Conservation (phyloP, 768 basidiomycete species). For the Suillus decipiens region DNA sequence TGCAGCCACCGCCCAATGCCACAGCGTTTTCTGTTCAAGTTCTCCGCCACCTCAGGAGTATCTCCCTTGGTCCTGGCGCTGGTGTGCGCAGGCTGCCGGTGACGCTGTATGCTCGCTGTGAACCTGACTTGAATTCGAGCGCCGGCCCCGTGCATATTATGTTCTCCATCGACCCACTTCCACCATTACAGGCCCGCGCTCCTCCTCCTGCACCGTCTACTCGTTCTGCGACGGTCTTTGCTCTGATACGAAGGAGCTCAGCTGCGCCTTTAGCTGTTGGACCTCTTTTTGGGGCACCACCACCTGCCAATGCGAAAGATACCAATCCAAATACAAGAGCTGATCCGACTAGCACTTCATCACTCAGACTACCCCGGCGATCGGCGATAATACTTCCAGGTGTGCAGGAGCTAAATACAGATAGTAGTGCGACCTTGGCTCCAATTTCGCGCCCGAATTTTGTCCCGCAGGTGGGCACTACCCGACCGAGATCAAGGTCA, state of each 20-base stretch:
- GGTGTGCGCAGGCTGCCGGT: conserved; percentile 18
- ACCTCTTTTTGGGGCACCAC: neutral
- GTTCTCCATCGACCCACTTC: conserved; percentile 57
- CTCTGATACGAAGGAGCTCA: conserved; percentile 25
- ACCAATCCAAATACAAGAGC: neutral
- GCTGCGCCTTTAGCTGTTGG: neutral
- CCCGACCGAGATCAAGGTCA: conserved; percentile 64
- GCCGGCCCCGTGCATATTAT: conserved; percentile 61
- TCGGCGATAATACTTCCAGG: conserved; percentile 8
- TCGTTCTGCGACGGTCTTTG: conserved; percentile 35
- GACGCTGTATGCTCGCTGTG: conserved; percentile 64
- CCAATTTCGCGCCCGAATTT: conserved; percentile 63
- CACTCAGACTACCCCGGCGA: conserved; percentile 24
- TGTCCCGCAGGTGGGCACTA: conserved; percentile 51
- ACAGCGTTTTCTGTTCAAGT: conserved; percentile 30
- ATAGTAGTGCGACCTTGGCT: conserved; percentile 7
- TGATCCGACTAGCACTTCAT: neutral
- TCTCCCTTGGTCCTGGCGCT: conserved; percentile 23
- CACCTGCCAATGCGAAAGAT: neutral
- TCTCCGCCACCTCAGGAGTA: conserved; percentile 27
- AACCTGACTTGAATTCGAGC: conserved; percentile 49
- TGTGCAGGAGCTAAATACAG: conserved; percentile 1
- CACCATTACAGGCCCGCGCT: conserved; percentile 16
- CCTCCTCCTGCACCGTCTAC: conserved; percentile 15
- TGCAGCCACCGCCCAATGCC: conserved; percentile 24